A percentile compares a stretch with the other conserved stretches of the same genome.
Evolutionary conservation across 306 rosid genomes (phyloP).

Genomic region (Notholithocarpus densiflorus): DNA sequence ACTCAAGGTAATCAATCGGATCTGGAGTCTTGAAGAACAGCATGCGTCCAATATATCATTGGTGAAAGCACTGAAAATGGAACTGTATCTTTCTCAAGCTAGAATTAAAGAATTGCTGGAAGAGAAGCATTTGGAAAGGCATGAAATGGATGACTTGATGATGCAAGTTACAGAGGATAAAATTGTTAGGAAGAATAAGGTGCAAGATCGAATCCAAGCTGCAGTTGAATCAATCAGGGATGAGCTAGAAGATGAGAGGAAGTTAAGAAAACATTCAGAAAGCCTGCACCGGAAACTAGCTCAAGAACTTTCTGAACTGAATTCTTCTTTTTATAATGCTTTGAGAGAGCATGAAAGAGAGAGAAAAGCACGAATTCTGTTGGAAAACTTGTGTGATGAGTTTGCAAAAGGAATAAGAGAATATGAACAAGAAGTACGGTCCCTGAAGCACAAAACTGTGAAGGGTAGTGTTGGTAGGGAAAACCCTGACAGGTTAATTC

Average conservation of each 20-base stretch:
- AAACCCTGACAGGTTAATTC: constrained; percentile 48
- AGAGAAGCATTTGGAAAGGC: constrained; percentile 45
- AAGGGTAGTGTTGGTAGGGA: constrained; percentile 32
- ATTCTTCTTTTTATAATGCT: constrained; percentile 49
- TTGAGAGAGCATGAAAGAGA: constrained; percentile 70
- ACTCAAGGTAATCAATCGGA: constrained; percentile 55
- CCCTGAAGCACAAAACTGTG: constrained; percentile 40
- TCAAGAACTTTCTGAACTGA: constrained; percentile 55
- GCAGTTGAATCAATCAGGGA: constrained; percentile 37
- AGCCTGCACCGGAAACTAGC: constrained; percentile 58
- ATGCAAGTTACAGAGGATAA: constrained; percentile 35
- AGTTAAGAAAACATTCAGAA: constrained; percentile 57
- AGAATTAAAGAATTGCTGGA: constrained; percentile 46
- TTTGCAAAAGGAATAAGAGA: constrained; percentile 73
- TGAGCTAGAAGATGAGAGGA: constrained; percentile 71
- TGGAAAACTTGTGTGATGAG: constrained; percentile 80
- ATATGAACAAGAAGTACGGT: constrained; percentile 61
- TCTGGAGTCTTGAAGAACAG: constrained; percentile 75
- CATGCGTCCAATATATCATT: constrained; percentile 44
- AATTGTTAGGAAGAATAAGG: constrained; percentile 38
- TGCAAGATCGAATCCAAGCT: constrained; percentile 37
- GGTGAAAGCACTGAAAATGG: constrained; percentile 52
- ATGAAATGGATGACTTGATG: constrained; percentile 45
- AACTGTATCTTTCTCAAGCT: constrained; percentile 40
- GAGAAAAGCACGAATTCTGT: constrained; percentile 57